A percentile compares a stretch with the other conserved stretches of the same genome.
These are phyloP conservation scores for Botryosphaeria agaves DNA, from an alignment of 2,329 filamentous ascomycete genomes.

Conservation along the genomic window DNA sequence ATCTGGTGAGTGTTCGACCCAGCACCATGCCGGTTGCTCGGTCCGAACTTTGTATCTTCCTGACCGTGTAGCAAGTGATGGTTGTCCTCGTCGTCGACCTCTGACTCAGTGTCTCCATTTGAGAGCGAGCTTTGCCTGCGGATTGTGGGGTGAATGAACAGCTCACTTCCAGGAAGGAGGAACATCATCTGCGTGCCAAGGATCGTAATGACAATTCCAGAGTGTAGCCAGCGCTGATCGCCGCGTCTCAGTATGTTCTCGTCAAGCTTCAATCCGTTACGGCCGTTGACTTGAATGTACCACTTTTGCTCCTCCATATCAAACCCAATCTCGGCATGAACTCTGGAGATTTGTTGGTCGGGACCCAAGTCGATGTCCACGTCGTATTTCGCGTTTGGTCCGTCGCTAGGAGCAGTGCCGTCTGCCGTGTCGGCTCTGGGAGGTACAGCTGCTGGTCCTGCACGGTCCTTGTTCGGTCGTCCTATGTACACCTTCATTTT, in stretches of 20 bases:
- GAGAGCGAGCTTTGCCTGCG: conserved; percentile 17
- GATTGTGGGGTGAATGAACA: conserved; percentile 51
- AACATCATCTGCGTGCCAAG: conserved; percentile 97
- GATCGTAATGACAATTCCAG: conserved; percentile 83
- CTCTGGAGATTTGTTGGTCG: conserved; percentile 30
- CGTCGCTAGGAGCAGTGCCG: conserved; percentile 3
- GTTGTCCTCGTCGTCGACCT: conserved; percentile 13
- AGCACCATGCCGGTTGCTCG: background rate
- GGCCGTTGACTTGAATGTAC: conserved; percentile 74
- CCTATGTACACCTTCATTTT: conserved; percentile 62
- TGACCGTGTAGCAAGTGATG: background rate
- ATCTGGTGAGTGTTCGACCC: background rate
- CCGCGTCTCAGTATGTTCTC: conserved; percentile 52
- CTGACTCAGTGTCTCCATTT: conserved; percentile 21
- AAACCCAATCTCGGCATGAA: conserved; percentile 32
- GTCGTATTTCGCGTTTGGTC: conserved; percentile 20
- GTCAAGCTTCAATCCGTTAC: conserved; percentile 81
- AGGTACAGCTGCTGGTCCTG: conserved; percentile 4
- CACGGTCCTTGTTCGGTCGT: conserved; percentile 39
- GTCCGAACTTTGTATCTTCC: background rate
- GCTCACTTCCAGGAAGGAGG: conserved; percentile 63
- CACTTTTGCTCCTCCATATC: conserved; percentile 39
- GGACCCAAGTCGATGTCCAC: conserved; percentile 70
- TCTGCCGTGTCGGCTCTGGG: conserved; percentile 5
- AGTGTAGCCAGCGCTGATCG: conserved; percentile 48